Evolutionary conservation across 192 early-diverging fungal genomes (phyloP), one percentile per base, ranked within the genome.

Genomic region (Backusella tuberculispora): DNA sequence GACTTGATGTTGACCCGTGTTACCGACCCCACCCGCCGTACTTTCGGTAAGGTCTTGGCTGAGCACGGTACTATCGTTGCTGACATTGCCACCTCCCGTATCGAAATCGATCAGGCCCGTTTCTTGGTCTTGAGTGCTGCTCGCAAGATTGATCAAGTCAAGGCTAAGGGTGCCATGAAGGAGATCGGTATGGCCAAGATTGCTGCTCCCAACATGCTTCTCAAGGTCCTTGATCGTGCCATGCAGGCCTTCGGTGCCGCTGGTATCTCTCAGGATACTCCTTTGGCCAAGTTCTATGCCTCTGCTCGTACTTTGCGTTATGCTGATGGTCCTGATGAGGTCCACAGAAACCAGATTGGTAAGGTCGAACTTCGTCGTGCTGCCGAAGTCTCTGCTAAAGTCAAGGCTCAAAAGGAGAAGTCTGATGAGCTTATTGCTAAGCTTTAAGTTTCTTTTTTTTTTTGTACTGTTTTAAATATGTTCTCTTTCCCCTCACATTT

Each of bases 111-210:
- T 78, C 90, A 93, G 43, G 92, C 94, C 9, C 90, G 97, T 42
- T 85, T 99, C 81, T 84, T 99, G 43, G 98, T 99, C n/a, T 84
- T 98, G 45, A 87, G 89, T 34, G 97, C 98, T 15, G 98, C 98
- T 5, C 90, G 92, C 67, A 90, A 87, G 85, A 99, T 99, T 53
- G 98, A 99, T 84, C 83, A 88, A 74, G 83, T 87, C 8, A 92
- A 93, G 9, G 89, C 97, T 38, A 99, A 99, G 85, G 84, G 84
- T 40, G 97, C 97, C 6, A 81, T 95, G 82, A 93, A 95, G 67
- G 92, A 98, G 73, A 99, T 99, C 80, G 96, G 93, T 17, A 98
- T 98, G 93, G 96, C 95, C 76, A 98, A 99, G 88, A 71, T 76
- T 24, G 83, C 93, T 41, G 94, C 95, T 14, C 98, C 98, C 24